Evolutionary conservation across 2,329 filamentous ascomycete species (phyloP).

Genomic region (Epichloe aotearoae): DNA sequence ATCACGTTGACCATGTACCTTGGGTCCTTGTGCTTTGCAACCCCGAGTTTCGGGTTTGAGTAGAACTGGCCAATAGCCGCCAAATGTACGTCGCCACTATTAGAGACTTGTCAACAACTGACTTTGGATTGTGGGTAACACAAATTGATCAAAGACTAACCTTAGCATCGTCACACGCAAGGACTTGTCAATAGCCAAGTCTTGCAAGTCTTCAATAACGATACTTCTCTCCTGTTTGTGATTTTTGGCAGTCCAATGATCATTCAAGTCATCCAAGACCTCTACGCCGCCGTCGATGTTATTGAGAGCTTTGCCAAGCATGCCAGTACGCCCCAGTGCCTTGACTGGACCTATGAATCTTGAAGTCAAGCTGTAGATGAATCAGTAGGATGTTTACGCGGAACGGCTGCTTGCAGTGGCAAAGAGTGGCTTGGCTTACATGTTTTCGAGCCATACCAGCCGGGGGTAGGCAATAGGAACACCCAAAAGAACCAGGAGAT

Average conservation of each 20-base stretch:
- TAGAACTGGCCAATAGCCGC: constrained; percentile 91
- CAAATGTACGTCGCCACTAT: constrained; percentile 81
- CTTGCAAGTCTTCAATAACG: constrained; percentile 82
- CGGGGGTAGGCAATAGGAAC: constrained; percentile 74
- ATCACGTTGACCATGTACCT: constrained; percentile 95
- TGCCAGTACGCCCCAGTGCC: constrained; percentile 66
- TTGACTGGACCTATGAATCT: constrained; percentile 80
- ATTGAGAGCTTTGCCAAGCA: constrained; percentile 71
- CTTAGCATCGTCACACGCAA: constrained; percentile 81
- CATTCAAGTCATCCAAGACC: constrained; percentile 81
- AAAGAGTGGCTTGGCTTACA: constrained; percentile 37
- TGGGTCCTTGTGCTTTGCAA: constrained; percentile 83
- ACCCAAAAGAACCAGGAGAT: constrained; percentile 76
- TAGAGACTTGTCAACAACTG: not conserved
- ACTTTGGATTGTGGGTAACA: not conserved
- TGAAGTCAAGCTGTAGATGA: constrained; percentile 57
- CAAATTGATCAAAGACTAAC: constrained; percentile 21
- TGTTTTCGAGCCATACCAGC: constrained; percentile 56
- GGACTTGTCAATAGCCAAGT: constrained; percentile 84
- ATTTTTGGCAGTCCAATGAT: constrained; percentile 94
- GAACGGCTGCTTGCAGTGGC: not conserved
- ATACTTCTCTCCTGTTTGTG: constrained; percentile 84
- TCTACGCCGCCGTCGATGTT: constrained; percentile 86
- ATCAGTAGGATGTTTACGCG: not conserved
- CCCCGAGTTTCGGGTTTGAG: constrained; percentile 66